Percentiles rank a stretch among this genome's conserved stretches.
phyloP scores from a whole-genome alignment of 192 early-diverging fungal species.

The Backusella luteola region DNA sequence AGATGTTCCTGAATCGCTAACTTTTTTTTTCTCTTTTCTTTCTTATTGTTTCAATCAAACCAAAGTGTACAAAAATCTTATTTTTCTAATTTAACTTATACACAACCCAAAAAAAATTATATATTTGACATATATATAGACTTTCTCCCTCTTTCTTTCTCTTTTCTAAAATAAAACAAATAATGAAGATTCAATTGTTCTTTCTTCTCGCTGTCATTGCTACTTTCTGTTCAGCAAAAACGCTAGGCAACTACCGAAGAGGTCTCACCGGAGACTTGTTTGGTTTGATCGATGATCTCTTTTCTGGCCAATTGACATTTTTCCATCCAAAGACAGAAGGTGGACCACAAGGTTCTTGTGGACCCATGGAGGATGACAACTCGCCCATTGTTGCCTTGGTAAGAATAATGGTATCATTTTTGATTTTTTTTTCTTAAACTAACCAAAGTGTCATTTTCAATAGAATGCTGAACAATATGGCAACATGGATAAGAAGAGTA shows the following conservation, averaged over 20 bases:
- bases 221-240: conserved; percentile 2
- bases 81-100: neutral
- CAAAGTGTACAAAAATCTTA: neutral
- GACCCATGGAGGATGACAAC: conserved; percentile 37
- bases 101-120: neutral
- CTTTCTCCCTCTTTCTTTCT: neutral
- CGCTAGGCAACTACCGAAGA: neutral
- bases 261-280: neutral
- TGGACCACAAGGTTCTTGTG: conserved; percentile 38
- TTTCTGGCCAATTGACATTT: conserved; percentile 39
- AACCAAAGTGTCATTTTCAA: neutral
- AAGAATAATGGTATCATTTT: neutral
- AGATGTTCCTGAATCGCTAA: neutral
- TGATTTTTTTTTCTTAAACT: neutral
- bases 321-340: conserved; percentile 37
- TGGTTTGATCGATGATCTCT: conserved; percentile 14
- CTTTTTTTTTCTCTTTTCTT: neutral
- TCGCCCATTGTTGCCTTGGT: conserved; percentile 45
- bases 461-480: conserved; percentile 15
- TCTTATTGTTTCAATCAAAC: conserved; percentile 9
- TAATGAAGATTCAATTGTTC: conserved; percentile 7
- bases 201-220: conserved; percentile 16
- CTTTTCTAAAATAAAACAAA: neutral
- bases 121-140: conserved; percentile 6
- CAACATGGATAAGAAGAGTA: neutral